phyloP scores from a whole-genome alignment of 2,329 filamentous ascomycete genomes.

The Xylariales sp. region DNA sequence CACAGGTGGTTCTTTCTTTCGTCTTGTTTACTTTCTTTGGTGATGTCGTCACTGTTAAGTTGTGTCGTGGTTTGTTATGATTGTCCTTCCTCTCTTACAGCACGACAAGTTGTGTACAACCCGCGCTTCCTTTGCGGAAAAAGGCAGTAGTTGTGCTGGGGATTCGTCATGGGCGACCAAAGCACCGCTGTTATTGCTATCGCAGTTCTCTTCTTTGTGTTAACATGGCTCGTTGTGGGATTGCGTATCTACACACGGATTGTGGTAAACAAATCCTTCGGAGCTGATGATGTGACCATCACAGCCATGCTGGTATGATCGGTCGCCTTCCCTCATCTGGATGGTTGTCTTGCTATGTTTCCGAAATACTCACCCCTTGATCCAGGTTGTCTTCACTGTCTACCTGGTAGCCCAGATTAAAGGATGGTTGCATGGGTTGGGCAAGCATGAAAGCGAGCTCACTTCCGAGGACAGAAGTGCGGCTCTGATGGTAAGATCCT shows the following conservation, averaged over 20 bases:
- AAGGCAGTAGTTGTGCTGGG: too few relatives aligned
- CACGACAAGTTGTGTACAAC: too few relatives aligned
- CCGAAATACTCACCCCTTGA: not conserved
- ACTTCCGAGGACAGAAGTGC: not conserved
- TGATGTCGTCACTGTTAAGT: too few relatives aligned
- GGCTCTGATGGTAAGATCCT: slow-evolving; percentile 4
- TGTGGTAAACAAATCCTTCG: slow-evolving; percentile 1
- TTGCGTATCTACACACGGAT: not conserved
- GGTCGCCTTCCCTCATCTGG: not conserved
- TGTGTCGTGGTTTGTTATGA: too few relatives aligned
- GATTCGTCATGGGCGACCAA: not conserved
- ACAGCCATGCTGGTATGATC: not conserved
- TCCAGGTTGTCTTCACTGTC: slow-evolving; percentile 1
- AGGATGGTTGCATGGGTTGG: slow-evolving; percentile 5
- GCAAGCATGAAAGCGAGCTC: not conserved
- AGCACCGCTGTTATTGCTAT: slow-evolving; percentile 2
- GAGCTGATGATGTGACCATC: slow-evolving; percentile 2
- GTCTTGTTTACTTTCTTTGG: too few relatives aligned
- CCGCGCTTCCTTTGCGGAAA: too few relatives aligned
- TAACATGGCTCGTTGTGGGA: slow-evolving; percentile 1
- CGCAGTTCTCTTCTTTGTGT: not conserved
- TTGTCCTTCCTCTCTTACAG: too few relatives aligned
- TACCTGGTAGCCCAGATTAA: slow-evolving; percentile 3
- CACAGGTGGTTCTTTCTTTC: too few relatives aligned
- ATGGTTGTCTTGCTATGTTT: not conserved